Evolutionary conservation across 2,329 filamentous ascomycete species (phyloP), one percentile per base, ranked within the genome.

Genomic region (Nannizzia gypsea): DNA sequence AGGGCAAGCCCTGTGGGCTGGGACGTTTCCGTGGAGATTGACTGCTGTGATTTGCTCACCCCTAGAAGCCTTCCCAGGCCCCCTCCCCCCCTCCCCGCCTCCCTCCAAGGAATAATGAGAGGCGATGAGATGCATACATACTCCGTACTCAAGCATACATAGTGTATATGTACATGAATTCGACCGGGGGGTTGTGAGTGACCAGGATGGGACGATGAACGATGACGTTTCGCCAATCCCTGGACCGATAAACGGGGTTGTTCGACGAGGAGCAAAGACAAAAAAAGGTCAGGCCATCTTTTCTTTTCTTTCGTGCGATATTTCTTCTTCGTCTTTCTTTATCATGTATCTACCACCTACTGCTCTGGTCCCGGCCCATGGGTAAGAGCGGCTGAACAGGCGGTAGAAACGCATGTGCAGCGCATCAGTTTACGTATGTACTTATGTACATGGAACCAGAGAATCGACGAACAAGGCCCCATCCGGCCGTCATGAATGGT

Each of bases 141-240:
- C 1, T 13, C n/a, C n/a, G n/a, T 36, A 36, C 8, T 9, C 31
- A n/a, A n/a, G n/a, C n/a, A 2, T 34, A 11, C 31, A 34, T 17
- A 42, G 13, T 36, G 31, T 11, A 36, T 13, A 36, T 11, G 9
- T 36, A 36, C 31, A 42, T n/a, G 38, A 42, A n/a, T 1, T 15
- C n/a, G 38, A 5, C 38, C 15, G 3, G 38, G 38, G 38, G 11
- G 11, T 34, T 11, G 6, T 34, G 31, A n/a, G 31, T 36, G 31
- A 36, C 38, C n/a, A 36, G 31, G 31, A 36, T 36, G 31, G n/a
- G 6, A 52, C 26, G 22, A 52, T n/a, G 48, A n/a, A 52, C 42
- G 48, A 52, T 52, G 48, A 52, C 48, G 48, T 52, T 31, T 52
- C 48, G 48, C 48, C 48, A n/a, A 52, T 52, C 48, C 48, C n/a